A percentile compares a stretch with the other conserved stretches of the same genome.
Conservation (phyloP, 1,284 basidiomycete genomes). For the Amylostereum areolatum region DNA sequence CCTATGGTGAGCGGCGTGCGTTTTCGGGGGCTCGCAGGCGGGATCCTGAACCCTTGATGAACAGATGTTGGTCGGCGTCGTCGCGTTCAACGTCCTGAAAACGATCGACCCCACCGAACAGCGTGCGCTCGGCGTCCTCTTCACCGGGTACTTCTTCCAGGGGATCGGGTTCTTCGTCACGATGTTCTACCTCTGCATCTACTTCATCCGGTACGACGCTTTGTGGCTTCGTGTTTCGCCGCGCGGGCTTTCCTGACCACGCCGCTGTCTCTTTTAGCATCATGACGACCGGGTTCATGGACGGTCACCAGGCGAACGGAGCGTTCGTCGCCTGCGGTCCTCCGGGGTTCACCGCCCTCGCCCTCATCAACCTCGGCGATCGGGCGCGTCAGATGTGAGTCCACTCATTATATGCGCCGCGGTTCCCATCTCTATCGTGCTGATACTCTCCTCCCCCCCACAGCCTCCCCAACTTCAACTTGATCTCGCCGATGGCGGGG, state of each 20-base stretch:
- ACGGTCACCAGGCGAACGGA: conserved; percentile 44
- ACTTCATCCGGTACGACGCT: conserved; percentile 39
- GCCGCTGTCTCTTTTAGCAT: neutral
- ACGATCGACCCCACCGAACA: conserved; percentile 30
- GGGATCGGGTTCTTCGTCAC: conserved; percentile 45
- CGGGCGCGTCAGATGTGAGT: conserved; percentile 29
- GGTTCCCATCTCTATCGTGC: neutral
- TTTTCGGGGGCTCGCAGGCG: conserved; percentile 3
- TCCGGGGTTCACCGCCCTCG: conserved; percentile 43
- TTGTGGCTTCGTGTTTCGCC: conserved; percentile 7
- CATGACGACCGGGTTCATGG: conserved; percentile 39
- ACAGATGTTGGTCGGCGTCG: conserved; percentile 43
- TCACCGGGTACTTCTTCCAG: conserved; percentile 44
- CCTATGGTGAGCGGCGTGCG: conserved; percentile 29
- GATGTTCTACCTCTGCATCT: conserved; percentile 45
- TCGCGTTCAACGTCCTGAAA: conserved; percentile 38
- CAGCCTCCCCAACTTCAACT: conserved; percentile 31
- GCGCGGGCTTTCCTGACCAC: neutral
- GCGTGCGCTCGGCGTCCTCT: conserved; percentile 34
- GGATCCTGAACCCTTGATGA: conserved; percentile 1
- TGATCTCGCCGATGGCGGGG: conserved; percentile 36
- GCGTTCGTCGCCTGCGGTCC: conserved; percentile 44
- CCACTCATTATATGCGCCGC: conserved; percentile 1
- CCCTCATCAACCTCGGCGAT: conserved; percentile 39
- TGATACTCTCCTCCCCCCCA: conserved; percentile 5